Conservation (phyloP, 2,329 filamentous ascomycete genomes). For the Fusarium sp. region DNA sequence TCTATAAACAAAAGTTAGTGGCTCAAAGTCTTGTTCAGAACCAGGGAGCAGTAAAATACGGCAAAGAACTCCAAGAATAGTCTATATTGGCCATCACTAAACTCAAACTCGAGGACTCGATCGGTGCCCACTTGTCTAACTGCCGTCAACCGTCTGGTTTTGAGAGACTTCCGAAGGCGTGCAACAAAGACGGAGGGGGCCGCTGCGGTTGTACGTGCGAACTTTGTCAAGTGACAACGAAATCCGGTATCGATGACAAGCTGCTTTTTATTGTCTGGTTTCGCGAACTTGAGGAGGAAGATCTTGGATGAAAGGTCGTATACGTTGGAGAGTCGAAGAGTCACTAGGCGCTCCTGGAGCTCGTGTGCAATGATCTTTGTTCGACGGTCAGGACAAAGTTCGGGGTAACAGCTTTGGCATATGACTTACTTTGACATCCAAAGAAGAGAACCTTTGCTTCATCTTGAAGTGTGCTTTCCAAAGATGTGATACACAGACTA, state of each 20-base stretch:
- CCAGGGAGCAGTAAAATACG: constrained; percentile 41
- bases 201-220: constrained; percentile 85
- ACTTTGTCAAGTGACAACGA: constrained; percentile 92
- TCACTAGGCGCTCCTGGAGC: constrained; percentile 79
- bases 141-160: constrained; percentile 83
- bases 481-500: constrained; percentile 8
- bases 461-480: constrained; percentile 56
- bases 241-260: constrained; percentile 95
- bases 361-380: constrained; percentile 90
- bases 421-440: constrained; percentile 74
- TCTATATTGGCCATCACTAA: constrained; percentile 89
- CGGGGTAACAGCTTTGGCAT: background rate
- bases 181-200: constrained; percentile 88
- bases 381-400: constrained; percentile 4
- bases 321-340: constrained; percentile 88
- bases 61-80: constrained; percentile 97
- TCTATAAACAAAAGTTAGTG: constrained; percentile 50
- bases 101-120: constrained; percentile 89
- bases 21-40: background rate
- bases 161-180: constrained; percentile 86
- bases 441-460: constrained; percentile 84
- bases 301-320: constrained; percentile 97
- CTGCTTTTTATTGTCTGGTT: constrained; percentile 88
- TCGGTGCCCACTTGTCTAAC: constrained; percentile 92
- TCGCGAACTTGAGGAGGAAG: constrained; percentile 93